Evolutionary conservation across 345 rosid species (phyloP), one percentile per base, ranked within the genome.

Genomic region (Eucalyptus erythrocorys): DNA sequence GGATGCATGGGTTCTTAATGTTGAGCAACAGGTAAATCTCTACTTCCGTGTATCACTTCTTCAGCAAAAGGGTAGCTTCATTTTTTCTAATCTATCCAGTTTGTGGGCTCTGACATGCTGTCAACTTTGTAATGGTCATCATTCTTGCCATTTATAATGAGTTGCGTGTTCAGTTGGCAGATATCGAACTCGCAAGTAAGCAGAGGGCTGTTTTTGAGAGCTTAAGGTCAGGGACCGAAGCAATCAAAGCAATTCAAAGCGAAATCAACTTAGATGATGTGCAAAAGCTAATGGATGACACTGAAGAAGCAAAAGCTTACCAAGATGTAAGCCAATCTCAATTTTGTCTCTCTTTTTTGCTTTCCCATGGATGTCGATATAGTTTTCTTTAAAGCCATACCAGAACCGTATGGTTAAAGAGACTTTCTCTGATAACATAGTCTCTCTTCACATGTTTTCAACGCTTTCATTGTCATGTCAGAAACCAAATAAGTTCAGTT

Each of bases 191-290:
- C 55, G 89, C 97, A 88, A 97, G 99, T 95, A 98, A 98, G 94
- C 99, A 97, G 89, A 97, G 94, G 87, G 98, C 98, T 50, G 99
- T 98, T 17, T 98, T 96, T 91, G 99, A 98, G 89, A 96, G 99
- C 89, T 92, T 97, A 89, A 96, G 96, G 93, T 90, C 97, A 43
- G 99, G 99, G 85, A 96, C 87, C 17, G 92, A 91, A 89, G 98
- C 98, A 24, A 95, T 98, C 55, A 98, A 96, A 93, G 98, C 97
- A 37, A 94, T 97, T 85, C 99, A 96, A 93, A 94, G 97, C 57
- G 99, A 96, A 93, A 92, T 97, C 91, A 95, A 95, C 89, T 88
- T 96, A 85, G 98, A 96, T 40, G 99, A 97, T 92, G 98, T 96
- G 91, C 98, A 96, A 68, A 97, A 96, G 92, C 94, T 97, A 55